Base-by-base conservation (phyloP, 108 stramenopile genomes). In the Cyclotella atomus region DNA sequence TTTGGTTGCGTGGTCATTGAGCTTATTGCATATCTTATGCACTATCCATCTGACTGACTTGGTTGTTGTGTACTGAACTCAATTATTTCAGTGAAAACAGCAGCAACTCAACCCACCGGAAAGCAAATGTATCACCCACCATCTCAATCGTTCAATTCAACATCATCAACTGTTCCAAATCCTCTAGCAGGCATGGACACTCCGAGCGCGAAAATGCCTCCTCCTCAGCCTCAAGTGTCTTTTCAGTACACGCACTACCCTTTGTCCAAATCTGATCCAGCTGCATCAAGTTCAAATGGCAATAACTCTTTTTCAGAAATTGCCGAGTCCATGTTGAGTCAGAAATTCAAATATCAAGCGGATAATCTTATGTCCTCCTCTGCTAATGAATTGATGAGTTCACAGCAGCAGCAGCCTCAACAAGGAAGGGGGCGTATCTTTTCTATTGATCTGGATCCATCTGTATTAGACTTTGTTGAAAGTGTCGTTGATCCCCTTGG, bases 371-470 rank as follows among this genome's bases (percentile, higher is more conserved):
- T 57, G 30, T 45, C 70, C 5, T 64, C 69, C 20, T 43, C 63
- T 7, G 32, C 56, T n/a, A 57, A 57, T 19, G 56, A 57, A n/a
- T 57, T 57, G 14, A 57, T 57, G 56, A 57, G 56, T 14, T 46
- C 62, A 20, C 47, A 38, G 47, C 30, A 66, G 44, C 35, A 35
- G 43, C 34, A 34, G 38, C 25, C 55, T 47, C 20, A 70, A 25
- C 59, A 32, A 52, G 29, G 53, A 30, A 35, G 70, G 44, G 76
- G 71, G 25, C 49, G 93, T n/a, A 87, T 91, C 30, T 91, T 91
- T 55, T 94, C 93, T 4, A 90, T 94, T 57, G 93, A 93, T 71
- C 59, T 93, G 53, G 92, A 93, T 78, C 87, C 90, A 2, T 71
- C 83, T 15, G 83, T 87, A 2, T 71, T 91, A 23, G 90, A 91